Evolutionary conservation across 2,329 filamentous ascomycete genomes (phyloP).

Genomic region (Trichoderma sp.): DNA sequence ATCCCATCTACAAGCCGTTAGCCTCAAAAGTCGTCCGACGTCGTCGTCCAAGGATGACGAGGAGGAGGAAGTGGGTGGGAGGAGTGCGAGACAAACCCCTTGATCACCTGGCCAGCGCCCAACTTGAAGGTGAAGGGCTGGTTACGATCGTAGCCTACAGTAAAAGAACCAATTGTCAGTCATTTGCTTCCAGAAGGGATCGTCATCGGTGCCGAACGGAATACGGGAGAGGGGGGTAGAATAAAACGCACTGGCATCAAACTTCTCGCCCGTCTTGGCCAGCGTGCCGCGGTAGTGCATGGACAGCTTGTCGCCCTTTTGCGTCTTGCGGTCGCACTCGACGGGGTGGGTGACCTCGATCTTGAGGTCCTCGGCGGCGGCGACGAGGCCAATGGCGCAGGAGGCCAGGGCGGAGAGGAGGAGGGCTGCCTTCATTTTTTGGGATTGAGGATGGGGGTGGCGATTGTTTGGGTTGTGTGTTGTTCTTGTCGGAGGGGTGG

Average conservation of each 20-base stretch:
- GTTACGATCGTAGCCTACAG: slow-evolving; percentile 69
- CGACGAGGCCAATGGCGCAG: slow-evolving; percentile 53
- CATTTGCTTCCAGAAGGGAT: not conserved
- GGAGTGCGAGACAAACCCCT: slow-evolving; percentile 62
- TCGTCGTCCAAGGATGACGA: not conserved
- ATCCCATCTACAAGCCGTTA: slow-evolving; percentile 68
- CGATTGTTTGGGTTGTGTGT: slow-evolving; percentile 10
- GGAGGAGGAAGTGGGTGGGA: not conserved
- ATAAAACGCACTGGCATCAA: slow-evolving; percentile 67
- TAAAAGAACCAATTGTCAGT: not conserved
- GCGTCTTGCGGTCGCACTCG: slow-evolving; percentile 77
- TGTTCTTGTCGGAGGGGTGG: not conserved
- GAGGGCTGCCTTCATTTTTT: slow-evolving; percentile 52
- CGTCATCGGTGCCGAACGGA: not conserved
- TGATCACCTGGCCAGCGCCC: slow-evolving; percentile 82
- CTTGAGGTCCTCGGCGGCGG: slow-evolving; percentile 64
- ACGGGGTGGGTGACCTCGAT: slow-evolving; percentile 75
- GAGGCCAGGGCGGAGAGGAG: slow-evolving; percentile 56
- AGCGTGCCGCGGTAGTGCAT: slow-evolving; percentile 91
- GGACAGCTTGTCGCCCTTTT: slow-evolving; percentile 74
- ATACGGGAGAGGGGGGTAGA: not conserved
- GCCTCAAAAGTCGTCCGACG: not conserved
- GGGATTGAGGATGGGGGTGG: slow-evolving; percentile 31
- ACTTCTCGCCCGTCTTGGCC: slow-evolving; percentile 70
- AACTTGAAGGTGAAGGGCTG: slow-evolving; percentile 77